phyloP scores from a whole-genome alignment of 257 asterid genomes.

The Solanum bulbocastanum region DNA sequence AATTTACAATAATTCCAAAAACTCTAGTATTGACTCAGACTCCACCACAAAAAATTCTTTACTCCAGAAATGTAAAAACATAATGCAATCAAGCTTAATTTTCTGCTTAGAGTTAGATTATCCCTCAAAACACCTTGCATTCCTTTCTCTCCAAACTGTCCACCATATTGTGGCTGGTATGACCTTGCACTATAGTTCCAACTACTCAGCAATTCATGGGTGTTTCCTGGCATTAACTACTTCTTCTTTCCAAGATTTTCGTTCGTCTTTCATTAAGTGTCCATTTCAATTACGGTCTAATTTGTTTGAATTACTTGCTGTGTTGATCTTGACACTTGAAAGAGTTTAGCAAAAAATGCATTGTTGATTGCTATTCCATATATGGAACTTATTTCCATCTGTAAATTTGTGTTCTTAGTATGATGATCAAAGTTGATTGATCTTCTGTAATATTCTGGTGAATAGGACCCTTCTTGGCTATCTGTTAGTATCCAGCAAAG shows the following conservation, averaged over 20 bases:
- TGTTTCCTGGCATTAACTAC: not conserved
- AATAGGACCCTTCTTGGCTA: conserved; percentile 67
- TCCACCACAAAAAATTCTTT: not conserved
- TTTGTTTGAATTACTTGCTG: not conserved
- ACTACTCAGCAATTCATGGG: not conserved
- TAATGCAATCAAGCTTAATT: not conserved
- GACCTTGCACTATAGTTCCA: not conserved
- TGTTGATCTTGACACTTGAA: not conserved
- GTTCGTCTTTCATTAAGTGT: not conserved
- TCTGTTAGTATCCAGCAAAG: conserved; percentile 67
- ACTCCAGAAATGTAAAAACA: not conserved
- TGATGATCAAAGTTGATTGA: not conserved
- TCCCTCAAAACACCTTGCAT: not conserved
- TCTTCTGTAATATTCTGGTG: not conserved
- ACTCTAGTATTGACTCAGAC: not conserved
- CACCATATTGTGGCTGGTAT: not conserved
- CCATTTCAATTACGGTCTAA: not conserved
- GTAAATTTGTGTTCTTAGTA: not conserved
- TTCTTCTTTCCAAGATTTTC: not conserved
- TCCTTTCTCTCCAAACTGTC: not conserved
- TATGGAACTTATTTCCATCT: not conserved
- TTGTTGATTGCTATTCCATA: not conserved
- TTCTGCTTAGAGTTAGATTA: not conserved
- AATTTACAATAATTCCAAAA: not conserved
- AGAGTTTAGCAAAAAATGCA: not conserved